Percentiles rank a stretch among this genome's conserved stretches.
Conservation (phyloP, 2,329 filamentous ascomycete genomes). For the Epichloe coenophiala region DNA sequence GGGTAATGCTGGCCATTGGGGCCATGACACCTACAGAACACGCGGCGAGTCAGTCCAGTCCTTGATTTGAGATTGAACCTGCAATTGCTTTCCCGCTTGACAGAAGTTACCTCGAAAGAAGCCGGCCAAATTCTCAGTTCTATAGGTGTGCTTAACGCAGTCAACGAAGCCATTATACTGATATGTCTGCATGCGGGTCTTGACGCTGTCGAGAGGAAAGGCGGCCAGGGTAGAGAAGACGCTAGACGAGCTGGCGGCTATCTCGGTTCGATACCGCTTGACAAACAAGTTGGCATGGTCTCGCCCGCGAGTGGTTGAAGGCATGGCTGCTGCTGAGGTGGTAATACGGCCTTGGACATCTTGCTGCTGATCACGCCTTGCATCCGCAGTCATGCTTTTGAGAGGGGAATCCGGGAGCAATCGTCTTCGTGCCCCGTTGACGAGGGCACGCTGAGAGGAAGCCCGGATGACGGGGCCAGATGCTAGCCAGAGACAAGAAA, state of each 20-base stretch:
- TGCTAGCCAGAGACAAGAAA: background rate
- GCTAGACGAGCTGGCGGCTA: conserved; percentile 65
- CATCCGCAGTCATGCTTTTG: conserved; percentile 25
- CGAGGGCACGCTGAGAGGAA: background rate
- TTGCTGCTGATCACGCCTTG: conserved; percentile 21
- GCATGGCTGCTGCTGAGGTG: conserved; percentile 17
- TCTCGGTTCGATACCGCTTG: conserved; percentile 68
- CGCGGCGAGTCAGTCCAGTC: background rate
- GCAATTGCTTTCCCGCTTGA: background rate
- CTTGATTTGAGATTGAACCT: no score
- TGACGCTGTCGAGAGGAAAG: conserved; percentile 82
- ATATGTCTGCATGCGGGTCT: conserved; percentile 83
- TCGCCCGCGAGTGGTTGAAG: conserved; percentile 12
- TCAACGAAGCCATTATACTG: conserved; percentile 61
- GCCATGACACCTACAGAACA: conserved; percentile 51
- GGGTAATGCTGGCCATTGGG: conserved; percentile 65
- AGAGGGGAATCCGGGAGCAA: conserved; percentile 3
- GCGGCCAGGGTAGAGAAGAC: conserved; percentile 65
- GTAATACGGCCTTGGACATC: conserved; percentile 22
- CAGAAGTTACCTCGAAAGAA: conserved; percentile 61
- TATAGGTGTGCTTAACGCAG: conserved; percentile 65
- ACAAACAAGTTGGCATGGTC: conserved; percentile 33
- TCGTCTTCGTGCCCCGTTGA: conserved; percentile 1
- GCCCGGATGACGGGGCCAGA: background rate
- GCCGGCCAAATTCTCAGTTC: conserved; percentile 55